These are phyloP conservation scores for Sarcomyxa edulis DNA, from an alignment of 768 basidiomycete genomes.

Conservation along the genomic window DNA sequence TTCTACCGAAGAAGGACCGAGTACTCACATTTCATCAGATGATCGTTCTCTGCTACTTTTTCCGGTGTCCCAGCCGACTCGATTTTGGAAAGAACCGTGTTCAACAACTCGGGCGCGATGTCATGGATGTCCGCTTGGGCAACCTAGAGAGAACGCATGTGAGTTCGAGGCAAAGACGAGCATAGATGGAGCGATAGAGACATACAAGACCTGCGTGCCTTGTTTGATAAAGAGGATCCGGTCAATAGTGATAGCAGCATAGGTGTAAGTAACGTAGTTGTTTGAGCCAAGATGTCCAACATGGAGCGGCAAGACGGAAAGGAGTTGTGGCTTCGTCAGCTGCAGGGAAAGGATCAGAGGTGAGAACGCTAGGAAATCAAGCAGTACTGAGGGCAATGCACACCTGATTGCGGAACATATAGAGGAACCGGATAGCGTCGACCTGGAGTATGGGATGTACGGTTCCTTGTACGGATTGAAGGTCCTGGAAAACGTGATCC, in stretches of 20 bases:
- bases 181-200: too few species aligned
- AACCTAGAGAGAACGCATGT: constrained; percentile 72
- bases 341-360: constrained; percentile 21
- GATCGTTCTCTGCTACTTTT: constrained; percentile 95
- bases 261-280: constrained; percentile 92
- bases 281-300: constrained; percentile 74
- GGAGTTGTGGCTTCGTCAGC: constrained; percentile 91
- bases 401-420: constrained; percentile 96
- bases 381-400: constrained; percentile 10
- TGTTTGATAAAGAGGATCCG: constrained; percentile 89
- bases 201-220: constrained; percentile 68
- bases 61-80: constrained; percentile 77
- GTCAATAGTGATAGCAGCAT: constrained; percentile 98
- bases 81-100: constrained; percentile 73
- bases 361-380: constrained; percentile 2
- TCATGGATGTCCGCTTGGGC: constrained; percentile 83
- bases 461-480: constrained; percentile 59
- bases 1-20: too few species aligned
- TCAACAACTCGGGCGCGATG: constrained; percentile 67
- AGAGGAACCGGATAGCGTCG: constrained; percentile 91
- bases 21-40: constrained; percentile 89
- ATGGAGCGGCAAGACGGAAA: constrained; percentile 85
- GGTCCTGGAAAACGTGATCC: constrained; percentile 82
- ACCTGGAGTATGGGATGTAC: constrained; percentile 92
- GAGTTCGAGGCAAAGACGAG: background rate